phyloP scores from a whole-genome alignment of 2,329 filamentous ascomycete species.

The Fusarium sp. region DNA sequence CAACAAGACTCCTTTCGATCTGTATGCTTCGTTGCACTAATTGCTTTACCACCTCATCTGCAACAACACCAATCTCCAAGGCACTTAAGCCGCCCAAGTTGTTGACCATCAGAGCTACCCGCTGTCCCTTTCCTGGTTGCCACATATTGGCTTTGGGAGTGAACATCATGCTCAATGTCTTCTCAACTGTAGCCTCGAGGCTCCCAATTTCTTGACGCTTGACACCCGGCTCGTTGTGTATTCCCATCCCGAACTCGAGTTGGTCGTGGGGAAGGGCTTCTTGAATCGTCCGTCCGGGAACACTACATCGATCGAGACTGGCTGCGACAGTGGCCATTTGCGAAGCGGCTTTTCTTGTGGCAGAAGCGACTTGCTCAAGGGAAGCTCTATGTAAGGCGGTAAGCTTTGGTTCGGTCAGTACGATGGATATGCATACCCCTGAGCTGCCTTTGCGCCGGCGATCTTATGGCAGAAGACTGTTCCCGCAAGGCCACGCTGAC shows the following conservation, averaged over 20 bases:
- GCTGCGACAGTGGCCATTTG: conserved; percentile 39
- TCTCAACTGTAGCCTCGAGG: conserved; percentile 29
- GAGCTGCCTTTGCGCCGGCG: conserved; percentile 35
- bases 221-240: conserved; percentile 41
- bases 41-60: conserved; percentile 36
- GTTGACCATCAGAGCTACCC: conserved; percentile 35
- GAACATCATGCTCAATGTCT: conserved; percentile 35
- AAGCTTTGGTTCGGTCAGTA: neutral
- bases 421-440: conserved; percentile 14
- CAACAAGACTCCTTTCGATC: conserved; percentile 31
- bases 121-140: conserved; percentile 28
- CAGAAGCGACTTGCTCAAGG: conserved; percentile 27
- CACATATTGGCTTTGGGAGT: conserved; percentile 34
- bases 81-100: conserved; percentile 38
- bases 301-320: conserved; percentile 37
- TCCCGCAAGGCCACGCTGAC: conserved; percentile 37
- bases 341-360: conserved; percentile 29
- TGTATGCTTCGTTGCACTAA: conserved; percentile 1
- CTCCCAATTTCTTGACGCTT: conserved; percentile 25
- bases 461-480: conserved; percentile 39
- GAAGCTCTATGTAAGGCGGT: conserved; percentile 17
- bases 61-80: conserved; percentile 36
- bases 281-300: conserved; percentile 32
- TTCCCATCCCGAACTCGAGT: conserved; percentile 40
- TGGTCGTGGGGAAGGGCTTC: conserved; percentile 29